A percentile compares a stretch with the other conserved stretches of the same genome.
phyloP scores from a whole-genome alignment of 495 filamentous ascomycete genomes.

The Podospora fimiseda region DNA sequence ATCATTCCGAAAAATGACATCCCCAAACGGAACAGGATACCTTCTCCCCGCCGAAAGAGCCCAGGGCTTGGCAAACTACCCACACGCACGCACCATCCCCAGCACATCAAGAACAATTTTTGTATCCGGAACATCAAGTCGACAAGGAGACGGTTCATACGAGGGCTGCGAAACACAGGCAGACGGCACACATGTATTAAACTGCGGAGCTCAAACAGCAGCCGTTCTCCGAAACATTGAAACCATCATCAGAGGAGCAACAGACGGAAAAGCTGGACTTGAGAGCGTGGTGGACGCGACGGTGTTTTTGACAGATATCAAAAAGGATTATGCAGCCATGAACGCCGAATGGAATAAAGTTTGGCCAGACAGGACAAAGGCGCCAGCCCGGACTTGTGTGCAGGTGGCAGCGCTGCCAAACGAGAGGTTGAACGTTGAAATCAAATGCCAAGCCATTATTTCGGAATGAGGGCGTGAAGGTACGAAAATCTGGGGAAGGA shows the following conservation, averaged over 20 bases:
- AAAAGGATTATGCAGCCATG: constrained; percentile 21
- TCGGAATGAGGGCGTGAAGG: constrained; percentile 4
- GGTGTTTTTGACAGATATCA: constrained; percentile 22
- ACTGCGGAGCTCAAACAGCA: constrained; percentile 22
- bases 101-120: constrained; percentile 20
- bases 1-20: background rate
- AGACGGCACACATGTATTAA: constrained; percentile 12
- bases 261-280: constrained; percentile 10
- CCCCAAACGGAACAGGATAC: constrained; percentile 20
- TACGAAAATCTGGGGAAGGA: background rate
- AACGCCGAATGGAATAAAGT: constrained; percentile 27
- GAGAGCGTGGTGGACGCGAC: constrained; percentile 26
- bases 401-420: constrained; percentile 22
- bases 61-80: constrained; percentile 26
- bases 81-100: constrained; percentile 22
- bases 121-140: constrained; percentile 24
- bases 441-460: constrained; percentile 24
- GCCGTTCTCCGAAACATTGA: constrained; percentile 25
- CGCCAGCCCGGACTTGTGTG: constrained; percentile 24
- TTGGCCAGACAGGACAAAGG: constrained; percentile 22
- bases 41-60: constrained; percentile 16
- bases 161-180: constrained; percentile 16
- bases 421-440: constrained; percentile 23
- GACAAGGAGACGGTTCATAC: constrained; percentile 21
- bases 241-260: constrained; percentile 19